Evolutionary conservation across 371 early-diverging fungal species (phyloP).

Genomic region (Lichtheimia hyalospora): DNA sequence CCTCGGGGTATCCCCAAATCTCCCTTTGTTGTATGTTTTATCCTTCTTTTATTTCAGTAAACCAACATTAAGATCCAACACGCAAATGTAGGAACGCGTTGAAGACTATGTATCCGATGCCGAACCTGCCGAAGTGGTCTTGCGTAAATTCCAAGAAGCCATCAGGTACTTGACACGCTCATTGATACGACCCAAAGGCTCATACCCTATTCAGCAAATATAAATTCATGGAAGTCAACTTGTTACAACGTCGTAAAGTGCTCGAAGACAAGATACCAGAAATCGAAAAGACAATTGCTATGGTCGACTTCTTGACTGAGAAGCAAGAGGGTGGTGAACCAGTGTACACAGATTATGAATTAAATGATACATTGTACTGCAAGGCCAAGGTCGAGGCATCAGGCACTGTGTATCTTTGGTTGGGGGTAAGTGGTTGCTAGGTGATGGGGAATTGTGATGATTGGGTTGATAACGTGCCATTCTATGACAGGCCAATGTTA

Average conservation of each 20-base stretch:
- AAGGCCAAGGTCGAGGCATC: constrained; percentile 79
- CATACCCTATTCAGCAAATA: constrained; percentile 75
- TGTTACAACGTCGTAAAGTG: constrained; percentile 77
- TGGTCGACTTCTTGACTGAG: constrained; percentile 76
- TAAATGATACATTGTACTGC: constrained; percentile 93
- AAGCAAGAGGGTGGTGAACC: constrained; percentile 70
- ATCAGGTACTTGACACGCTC: constrained; percentile 55
- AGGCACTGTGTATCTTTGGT: constrained; percentile 89
- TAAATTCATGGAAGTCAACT: constrained; percentile 93
- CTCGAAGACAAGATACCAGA: constrained; percentile 95
- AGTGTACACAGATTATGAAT: constrained; percentile 84
- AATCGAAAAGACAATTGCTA: constrained; percentile 88
- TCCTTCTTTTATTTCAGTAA: too few relatives aligned
- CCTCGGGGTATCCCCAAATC: constrained; percentile 94
- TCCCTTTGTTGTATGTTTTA: constrained; percentile 83
- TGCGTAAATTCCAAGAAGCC: constrained; percentile 92
- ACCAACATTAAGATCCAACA: not conserved
- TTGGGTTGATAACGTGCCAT: not conserved
- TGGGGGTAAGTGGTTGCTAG: constrained; percentile 70
- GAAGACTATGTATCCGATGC: constrained; percentile 78
- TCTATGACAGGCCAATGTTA: constrained; percentile 84
- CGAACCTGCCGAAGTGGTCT: constrained; percentile 78
- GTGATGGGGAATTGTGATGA: not conserved
- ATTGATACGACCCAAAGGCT: not conserved
- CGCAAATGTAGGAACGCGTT: constrained; percentile 74